These are phyloP conservation scores for Colletotrichum cordylinicola DNA, from an alignment of 2,329 filamentous ascomycete genomes.

Conservation along the genomic window DNA sequence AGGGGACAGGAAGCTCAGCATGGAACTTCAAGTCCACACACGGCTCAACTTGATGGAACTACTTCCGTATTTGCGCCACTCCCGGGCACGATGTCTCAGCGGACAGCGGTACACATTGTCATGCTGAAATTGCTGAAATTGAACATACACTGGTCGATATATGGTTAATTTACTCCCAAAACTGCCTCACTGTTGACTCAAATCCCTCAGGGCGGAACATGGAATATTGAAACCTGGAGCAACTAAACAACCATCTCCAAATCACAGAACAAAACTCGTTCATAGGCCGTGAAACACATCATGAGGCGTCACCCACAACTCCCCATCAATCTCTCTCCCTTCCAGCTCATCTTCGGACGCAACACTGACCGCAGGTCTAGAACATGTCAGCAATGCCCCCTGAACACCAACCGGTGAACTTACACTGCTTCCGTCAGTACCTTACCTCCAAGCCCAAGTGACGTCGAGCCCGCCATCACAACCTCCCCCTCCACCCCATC, in stretches of 20 bases:
- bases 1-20: background rate
- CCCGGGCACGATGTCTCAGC: background rate
- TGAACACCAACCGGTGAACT: background rate
- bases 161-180: background rate
- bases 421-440: background rate
- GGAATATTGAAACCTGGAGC: background rate
- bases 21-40: background rate
- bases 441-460: background rate
- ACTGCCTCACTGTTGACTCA: background rate
- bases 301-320: background rate
- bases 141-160: fast-evolving
- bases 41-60: background rate
- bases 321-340: background rate
- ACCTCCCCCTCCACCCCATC: background rate
- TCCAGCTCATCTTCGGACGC: background rate
- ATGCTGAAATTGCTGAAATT: background rate
- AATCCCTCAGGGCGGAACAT: background rate
- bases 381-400: background rate
- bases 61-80: background rate
- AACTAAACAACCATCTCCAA: background rate
- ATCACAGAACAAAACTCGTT: background rate
- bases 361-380: background rate
- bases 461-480: background rate
- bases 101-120: background rate
- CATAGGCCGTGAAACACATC: background rate